These are phyloP conservation scores for Cadophora sp. DNA, from an alignment of 2,329 filamentous ascomycete genomes.

Conservation along the genomic window DNA sequence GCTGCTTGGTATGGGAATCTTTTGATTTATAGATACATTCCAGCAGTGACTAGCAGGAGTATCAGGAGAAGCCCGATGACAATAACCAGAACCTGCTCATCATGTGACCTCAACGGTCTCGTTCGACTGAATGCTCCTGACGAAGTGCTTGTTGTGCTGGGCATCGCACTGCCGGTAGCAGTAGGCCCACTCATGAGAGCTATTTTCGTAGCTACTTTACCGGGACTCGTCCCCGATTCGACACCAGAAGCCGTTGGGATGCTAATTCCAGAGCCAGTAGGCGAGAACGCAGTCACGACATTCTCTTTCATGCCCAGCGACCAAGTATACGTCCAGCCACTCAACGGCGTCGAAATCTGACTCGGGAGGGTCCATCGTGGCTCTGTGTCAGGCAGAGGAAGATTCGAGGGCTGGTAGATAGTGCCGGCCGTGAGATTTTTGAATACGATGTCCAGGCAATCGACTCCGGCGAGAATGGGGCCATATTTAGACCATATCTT, in stretches of 20 bases:
- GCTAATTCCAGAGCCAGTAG: background rate
- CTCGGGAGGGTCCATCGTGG: no score
- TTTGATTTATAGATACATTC: background rate
- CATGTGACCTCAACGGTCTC: background rate
- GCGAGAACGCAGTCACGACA: no score
- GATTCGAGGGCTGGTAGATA: background rate
- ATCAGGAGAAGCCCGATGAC: background rate
- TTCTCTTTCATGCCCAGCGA: no score
- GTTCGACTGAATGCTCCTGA: background rate
- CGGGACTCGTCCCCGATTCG: no score
- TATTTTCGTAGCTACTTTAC: background rate
- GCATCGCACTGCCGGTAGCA: background rate
- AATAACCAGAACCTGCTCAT: background rate
- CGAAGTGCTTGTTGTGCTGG: slow-evolving; percentile 1
- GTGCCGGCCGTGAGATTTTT: background rate
- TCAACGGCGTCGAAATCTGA: no score
- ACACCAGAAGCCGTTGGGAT: background rate
- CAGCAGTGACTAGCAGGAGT: background rate
- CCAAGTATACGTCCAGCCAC: no score
- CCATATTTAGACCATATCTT: background rate
- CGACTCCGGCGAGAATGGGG: background rate
- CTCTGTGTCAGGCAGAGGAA: background rate
- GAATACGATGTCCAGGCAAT: background rate
- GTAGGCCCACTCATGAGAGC: background rate
- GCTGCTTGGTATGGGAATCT: no score